Evolutionary conservation across 2,329 filamentous ascomycete genomes (phyloP).

Genomic region (Ascochyta fabae): DNA sequence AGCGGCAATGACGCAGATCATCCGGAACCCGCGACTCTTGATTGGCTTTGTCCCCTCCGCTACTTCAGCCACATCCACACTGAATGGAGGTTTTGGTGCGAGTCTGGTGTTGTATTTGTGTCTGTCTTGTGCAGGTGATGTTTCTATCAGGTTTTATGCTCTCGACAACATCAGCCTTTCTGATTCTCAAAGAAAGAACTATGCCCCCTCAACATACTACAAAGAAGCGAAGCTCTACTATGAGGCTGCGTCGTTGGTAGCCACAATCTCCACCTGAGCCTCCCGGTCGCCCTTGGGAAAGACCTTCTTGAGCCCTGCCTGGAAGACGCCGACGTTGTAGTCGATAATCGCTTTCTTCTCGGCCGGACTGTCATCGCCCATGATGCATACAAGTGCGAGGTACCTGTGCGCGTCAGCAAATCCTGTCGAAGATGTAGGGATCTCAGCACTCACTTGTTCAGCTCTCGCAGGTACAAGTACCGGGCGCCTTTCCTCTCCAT

Average conservation of each 20-base stretch:
- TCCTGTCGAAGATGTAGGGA: too few species aligned
- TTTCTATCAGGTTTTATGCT: neutral
- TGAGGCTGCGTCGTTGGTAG: conserved; percentile 22
- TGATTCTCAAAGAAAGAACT: neutral
- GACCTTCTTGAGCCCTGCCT: conserved; percentile 78
- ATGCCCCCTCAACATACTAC: neutral
- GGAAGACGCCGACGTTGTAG: conserved; percentile 84
- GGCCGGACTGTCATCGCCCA: conserved; percentile 81
- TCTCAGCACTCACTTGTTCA: conserved; percentile 64
- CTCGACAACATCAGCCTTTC: neutral
- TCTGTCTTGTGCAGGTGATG: neutral
- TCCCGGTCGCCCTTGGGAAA: conserved; percentile 61
- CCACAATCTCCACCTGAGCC: conserved; percentile 31
- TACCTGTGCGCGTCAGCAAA: conserved; percentile 58
- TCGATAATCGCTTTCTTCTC: conserved; percentile 85
- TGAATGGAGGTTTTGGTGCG: conserved; percentile 10
- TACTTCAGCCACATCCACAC: conserved; percentile 11
- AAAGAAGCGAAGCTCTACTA: conserved; percentile 9
- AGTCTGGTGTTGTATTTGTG: neutral
- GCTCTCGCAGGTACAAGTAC: conserved; percentile 69
- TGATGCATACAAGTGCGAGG: conserved; percentile 81
- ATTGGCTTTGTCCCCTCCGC: conserved; percentile 4
- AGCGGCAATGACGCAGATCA: conserved; percentile 17
- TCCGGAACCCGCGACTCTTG: neutral
- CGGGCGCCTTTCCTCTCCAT: conserved; percentile 65